A percentile compares a stretch with the other conserved stretches of the same genome.
Evolutionary conservation across 1,139 yeast genomes (phyloP).

Genomic region (Lodderomyces theae): DNA sequence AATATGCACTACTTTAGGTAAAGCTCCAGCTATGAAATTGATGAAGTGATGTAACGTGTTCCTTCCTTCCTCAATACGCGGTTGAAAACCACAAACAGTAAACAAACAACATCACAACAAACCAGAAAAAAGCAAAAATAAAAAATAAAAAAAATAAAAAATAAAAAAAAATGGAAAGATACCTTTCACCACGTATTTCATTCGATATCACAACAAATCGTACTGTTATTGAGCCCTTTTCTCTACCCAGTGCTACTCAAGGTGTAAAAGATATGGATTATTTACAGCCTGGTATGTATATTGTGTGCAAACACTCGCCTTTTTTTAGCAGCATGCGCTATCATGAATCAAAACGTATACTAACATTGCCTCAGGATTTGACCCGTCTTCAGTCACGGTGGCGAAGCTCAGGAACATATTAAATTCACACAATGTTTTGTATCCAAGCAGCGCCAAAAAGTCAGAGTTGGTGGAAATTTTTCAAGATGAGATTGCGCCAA

Average conservation of each 20-base stretch:
- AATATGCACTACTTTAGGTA: too few species aligned
- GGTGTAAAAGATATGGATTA: constrained; percentile 9
- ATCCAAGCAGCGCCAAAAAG: constrained; percentile 63
- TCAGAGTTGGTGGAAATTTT: constrained; percentile 55
- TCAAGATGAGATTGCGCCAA: constrained; percentile 43
- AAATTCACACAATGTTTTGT: constrained; percentile 52
- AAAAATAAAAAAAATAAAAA: too few species aligned
- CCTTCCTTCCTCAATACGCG: too few species aligned
- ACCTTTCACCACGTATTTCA: not conserved
- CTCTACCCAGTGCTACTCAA: not conserved
- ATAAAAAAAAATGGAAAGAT: too few species aligned
- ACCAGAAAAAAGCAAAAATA: too few species aligned
- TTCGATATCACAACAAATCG: not conserved
- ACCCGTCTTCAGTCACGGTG: constrained; percentile 58
- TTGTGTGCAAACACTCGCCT: not conserved
- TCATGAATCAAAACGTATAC: constrained; percentile 5
- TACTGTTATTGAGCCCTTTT: not conserved
- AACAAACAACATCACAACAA: too few species aligned
- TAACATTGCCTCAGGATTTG: constrained; percentile 45
- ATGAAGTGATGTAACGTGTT: too few species aligned
- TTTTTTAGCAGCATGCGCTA: not conserved
- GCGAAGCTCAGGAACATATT: constrained; percentile 65
- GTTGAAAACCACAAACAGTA: too few species aligned
- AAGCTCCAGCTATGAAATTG: too few species aligned
- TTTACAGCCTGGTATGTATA: constrained; percentile 14